A percentile compares a stretch with the other conserved stretches of the same genome.
Conservation (phyloP, 176 grass and related monocot genomes). For the Lolium rigidum region DNA sequence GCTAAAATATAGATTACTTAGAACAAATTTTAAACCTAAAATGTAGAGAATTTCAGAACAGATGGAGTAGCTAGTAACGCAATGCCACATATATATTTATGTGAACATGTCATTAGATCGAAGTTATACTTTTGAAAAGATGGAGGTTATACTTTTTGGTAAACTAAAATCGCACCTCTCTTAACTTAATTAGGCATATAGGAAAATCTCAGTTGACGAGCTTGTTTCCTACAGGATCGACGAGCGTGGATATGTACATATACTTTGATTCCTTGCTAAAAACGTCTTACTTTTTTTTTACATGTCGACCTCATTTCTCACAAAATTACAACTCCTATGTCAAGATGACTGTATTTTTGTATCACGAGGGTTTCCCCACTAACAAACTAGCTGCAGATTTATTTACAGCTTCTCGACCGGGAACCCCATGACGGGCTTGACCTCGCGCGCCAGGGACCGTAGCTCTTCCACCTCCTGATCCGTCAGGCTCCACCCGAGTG, state of each 20-base stretch:
- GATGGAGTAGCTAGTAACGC: too few species aligned
- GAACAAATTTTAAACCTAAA: too few species aligned
- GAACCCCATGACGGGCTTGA: conserved; percentile 60
- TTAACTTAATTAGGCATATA: background rate
- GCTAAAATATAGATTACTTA: too few species aligned
- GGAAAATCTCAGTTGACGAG: background rate
- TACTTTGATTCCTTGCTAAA: background rate
- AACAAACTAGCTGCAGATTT: background rate
- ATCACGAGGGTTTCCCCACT: background rate
- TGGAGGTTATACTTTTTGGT: background rate
- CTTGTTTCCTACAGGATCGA: background rate
- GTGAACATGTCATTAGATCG: too few species aligned
- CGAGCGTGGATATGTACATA: background rate
- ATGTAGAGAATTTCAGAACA: too few species aligned
- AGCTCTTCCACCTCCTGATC: conserved; percentile 64
- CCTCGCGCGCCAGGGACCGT: conserved; percentile 49
- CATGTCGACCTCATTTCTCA: background rate
- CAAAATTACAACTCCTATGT: conserved; percentile 30
- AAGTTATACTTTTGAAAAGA: background rate
- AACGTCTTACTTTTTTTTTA: background rate
- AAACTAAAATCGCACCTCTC: background rate
- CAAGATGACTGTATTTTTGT: conserved; percentile 20
- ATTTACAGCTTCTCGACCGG: conserved; percentile 75
- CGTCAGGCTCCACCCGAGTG: conserved; percentile 60
- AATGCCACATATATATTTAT: too few species aligned